A percentile compares a stretch with the other conserved stretches of the same genome.
phyloP scores from a whole-genome alignment of 176 grass and related monocot species.

The Leersia perrieri region DNA sequence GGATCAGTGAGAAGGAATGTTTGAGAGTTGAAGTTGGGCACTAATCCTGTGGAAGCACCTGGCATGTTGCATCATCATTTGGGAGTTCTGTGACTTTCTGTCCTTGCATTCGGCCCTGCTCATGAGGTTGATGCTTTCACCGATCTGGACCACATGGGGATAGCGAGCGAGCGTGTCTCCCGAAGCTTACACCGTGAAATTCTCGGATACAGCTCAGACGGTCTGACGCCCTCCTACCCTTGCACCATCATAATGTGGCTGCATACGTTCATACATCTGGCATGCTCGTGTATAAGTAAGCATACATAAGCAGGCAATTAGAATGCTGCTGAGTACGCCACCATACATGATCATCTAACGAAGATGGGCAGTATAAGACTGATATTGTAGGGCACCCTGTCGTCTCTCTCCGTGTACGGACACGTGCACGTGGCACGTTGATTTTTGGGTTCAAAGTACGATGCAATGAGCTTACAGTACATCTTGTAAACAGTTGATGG shows the following conservation, averaged over 20 bases:
- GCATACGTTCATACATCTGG: background rate
- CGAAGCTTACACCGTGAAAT: slow-evolving; percentile 3
- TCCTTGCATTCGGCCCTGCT: background rate
- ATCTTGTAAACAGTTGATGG: background rate
- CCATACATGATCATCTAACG: background rate
- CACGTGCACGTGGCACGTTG: background rate
- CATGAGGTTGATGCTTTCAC: background rate
- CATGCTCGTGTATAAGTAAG: background rate
- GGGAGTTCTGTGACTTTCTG: background rate
- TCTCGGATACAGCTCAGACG: background rate
- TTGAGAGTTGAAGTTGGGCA: background rate
- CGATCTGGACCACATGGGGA: slow-evolving; percentile 7
- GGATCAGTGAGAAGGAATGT: slow-evolving; percentile 45
- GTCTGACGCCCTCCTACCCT: background rate
- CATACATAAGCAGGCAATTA: background rate
- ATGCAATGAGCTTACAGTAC: background rate
- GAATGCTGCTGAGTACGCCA: background rate
- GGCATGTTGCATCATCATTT: slow-evolving; percentile 1
- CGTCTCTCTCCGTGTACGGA: background rate
- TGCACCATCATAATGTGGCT: background rate
- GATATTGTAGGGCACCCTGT: background rate
- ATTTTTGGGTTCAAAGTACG: slow-evolving; percentile 11
- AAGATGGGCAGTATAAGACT: background rate
- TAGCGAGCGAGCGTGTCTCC: background rate
- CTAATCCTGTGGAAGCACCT: slow-evolving; percentile 14